These are phyloP conservation scores for Corylus americana DNA, from an alignment of 306 rosid genomes.

Conservation along the genomic window DNA sequence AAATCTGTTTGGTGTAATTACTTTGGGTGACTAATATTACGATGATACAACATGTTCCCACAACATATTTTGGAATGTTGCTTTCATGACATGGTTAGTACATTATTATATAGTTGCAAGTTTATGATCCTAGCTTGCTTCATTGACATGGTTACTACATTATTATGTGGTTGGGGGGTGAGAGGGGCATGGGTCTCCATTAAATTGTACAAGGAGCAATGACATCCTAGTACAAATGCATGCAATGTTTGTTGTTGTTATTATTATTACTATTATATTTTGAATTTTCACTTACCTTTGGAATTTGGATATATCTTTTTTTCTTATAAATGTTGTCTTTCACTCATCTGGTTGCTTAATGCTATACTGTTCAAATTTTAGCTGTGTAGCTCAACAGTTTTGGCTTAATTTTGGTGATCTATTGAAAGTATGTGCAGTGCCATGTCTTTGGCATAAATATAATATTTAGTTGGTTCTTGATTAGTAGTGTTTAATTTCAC, in stretches of 20 bases:
- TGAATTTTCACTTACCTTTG: too few relatives aligned
- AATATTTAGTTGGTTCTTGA: constrained; percentile 14
- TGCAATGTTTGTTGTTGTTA: background rate
- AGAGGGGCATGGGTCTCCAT: background rate
- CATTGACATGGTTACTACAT: background rate
- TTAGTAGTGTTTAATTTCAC: background rate
- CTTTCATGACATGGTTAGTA: background rate
- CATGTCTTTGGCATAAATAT: background rate
- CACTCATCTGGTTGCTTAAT: background rate
- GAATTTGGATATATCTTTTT: background rate
- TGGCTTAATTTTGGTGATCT: background rate
- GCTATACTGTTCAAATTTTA: background rate
- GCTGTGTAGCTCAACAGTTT: background rate
- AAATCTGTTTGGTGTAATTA: background rate
- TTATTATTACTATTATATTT: background rate
- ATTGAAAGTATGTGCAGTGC: background rate
- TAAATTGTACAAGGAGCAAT: background rate
- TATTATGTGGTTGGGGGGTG: background rate
- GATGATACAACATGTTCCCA: background rate
- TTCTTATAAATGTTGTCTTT: background rate
- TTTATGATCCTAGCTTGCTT: background rate
- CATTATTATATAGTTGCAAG: background rate
- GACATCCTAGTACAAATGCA: background rate
- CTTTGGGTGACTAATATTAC: background rate
- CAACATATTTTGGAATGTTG: background rate